Conservation (phyloP, 495 filamentous ascomycete genomes). For the Astrothelium macrocarpum region DNA sequence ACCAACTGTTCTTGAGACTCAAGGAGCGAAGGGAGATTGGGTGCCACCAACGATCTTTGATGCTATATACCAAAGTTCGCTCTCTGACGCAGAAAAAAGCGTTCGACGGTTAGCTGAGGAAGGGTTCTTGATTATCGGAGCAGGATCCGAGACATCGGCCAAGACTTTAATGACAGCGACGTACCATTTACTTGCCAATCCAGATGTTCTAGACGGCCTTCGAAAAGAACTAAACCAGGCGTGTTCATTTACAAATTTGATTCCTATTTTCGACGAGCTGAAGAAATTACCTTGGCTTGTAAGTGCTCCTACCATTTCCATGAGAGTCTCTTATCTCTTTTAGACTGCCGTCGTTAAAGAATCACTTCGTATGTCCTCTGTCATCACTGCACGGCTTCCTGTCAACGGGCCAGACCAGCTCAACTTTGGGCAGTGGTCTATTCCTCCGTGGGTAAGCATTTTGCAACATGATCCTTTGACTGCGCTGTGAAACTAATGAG, state of each 20-base stretch:
- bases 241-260: constrained; percentile 10
- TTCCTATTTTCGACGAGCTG: neutral
- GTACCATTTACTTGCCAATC: constrained; percentile 23
- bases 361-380: neutral
- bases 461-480: too few species aligned
- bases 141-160: too few species aligned
- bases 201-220: constrained; percentile 15
- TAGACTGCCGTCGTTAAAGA: neutral
- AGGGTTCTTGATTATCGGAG: too few species aligned
- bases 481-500: too few species aligned
- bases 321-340: neutral
- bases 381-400: neutral
- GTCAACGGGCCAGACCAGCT: neutral
- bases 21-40: too few species aligned
- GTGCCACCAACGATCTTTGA: too few species aligned
- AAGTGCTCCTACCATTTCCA: neutral
- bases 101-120: too few species aligned
- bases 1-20: too few species aligned
- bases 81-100: too few species aligned
- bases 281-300: neutral
- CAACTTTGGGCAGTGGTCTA: neutral
- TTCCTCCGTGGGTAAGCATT: neutral
- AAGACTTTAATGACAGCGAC: constrained; percentile 14
- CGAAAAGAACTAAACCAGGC: constrained; percentile 22
- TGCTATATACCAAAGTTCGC: too few species aligned